Percentiles rank a stretch among this genome's conserved stretches.
These are phyloP conservation scores for Aspergillus fructus DNA, from an alignment of 2,329 filamentous ascomycete species.

Conservation along the genomic window DNA sequence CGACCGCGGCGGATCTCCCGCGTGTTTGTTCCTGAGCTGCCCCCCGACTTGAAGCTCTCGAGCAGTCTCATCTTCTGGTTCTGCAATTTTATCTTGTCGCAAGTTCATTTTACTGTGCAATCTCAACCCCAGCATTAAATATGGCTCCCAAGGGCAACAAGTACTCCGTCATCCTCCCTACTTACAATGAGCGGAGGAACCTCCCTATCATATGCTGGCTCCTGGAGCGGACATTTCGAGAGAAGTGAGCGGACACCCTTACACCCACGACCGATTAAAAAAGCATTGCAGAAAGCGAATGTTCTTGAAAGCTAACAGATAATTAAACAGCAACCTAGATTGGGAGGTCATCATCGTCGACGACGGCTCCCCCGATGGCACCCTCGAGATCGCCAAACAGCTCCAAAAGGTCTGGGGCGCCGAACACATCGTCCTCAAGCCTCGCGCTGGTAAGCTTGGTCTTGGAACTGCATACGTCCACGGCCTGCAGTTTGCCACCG, in stretches of 20 bases:
- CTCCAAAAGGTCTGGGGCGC: slow-evolving; percentile 79
- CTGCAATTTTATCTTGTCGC: slow-evolving; percentile 3
- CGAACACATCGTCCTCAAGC: slow-evolving; percentile 76
- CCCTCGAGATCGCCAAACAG: slow-evolving; percentile 84
- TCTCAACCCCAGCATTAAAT: slow-evolving; percentile 15
- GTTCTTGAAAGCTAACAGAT: background rate
- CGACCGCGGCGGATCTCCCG: slow-evolving; percentile 9
- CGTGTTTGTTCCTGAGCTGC: background rate
- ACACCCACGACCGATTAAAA: background rate
- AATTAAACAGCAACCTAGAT: slow-evolving; percentile 70
- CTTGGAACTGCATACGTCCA: slow-evolving; percentile 96
- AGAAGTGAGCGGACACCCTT: slow-evolving; percentile 61
- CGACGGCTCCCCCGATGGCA: slow-evolving; percentile 95
- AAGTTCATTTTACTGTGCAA: background rate
- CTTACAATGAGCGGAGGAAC: slow-evolving; percentile 97
- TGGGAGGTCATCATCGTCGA: slow-evolving; percentile 99
- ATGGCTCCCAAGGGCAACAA: slow-evolving; percentile 61
- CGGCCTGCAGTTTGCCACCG: slow-evolving; percentile 82
- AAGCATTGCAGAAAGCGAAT: background rate
- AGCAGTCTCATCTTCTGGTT: background rate
- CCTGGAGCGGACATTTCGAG: slow-evolving; percentile 85
- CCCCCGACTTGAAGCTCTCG: background rate
- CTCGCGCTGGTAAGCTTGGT: slow-evolving; percentile 92
- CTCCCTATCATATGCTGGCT: slow-evolving; percentile 95
- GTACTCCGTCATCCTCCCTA: slow-evolving; percentile 96